These are phyloP conservation scores for Coemansia sp. DNA, from an alignment of 192 early-diverging fungal genomes.

Conservation along the genomic window DNA sequence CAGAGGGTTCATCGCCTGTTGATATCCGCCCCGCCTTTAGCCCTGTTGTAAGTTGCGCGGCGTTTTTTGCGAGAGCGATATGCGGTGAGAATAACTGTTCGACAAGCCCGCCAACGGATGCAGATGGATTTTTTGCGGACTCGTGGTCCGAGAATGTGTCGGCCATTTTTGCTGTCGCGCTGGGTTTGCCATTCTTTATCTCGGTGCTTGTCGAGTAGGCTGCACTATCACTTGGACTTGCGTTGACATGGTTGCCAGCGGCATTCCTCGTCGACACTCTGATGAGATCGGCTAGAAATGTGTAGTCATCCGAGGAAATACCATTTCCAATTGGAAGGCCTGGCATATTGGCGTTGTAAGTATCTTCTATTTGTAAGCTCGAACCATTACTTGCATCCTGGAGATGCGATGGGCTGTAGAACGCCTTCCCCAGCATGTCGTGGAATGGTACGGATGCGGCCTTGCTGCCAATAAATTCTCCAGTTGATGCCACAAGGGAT, in stretches of 20 bases:
- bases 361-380: background rate
- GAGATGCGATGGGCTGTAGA: background rate
- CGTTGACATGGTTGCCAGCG: background rate
- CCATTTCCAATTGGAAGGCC: slow-evolving; percentile 1
- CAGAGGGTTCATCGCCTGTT: background rate
- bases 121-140: background rate
- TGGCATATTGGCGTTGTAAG: background rate
- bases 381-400: background rate
- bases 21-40: background rate
- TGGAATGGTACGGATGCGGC: slow-evolving; percentile 9
- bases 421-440: slow-evolving; percentile 12
- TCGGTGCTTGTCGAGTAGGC: background rate
- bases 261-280: slow-evolving; percentile 4
- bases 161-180: background rate
- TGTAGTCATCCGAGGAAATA: slow-evolving; percentile 15
- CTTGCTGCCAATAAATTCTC: background rate
- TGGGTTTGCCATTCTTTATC: background rate
- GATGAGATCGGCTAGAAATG: slow-evolving; percentile 34
- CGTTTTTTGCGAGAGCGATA: background rate
- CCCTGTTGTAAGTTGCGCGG: background rate
- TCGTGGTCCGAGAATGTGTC: background rate
- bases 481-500: background rate
- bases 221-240: background rate
- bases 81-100: background rate
- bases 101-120: background rate